Percentiles rank a stretch among this genome's conserved stretches.
These are phyloP conservation scores for Nemania bipapillata DNA, from an alignment of 2,329 filamentous ascomycete species.

Conservation along the genomic window DNA sequence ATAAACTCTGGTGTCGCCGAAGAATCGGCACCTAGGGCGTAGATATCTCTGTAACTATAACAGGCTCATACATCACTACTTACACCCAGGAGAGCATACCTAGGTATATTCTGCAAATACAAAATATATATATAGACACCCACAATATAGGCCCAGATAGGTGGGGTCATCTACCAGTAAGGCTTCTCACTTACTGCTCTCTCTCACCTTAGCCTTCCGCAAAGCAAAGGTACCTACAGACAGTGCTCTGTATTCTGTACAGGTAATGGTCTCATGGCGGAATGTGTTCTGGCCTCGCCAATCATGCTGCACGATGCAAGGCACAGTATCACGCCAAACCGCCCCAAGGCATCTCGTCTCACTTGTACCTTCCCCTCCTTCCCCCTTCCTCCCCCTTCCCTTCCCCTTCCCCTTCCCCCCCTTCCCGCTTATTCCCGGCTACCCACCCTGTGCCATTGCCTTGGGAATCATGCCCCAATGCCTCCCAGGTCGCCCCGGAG, in stretches of 20 bases:
- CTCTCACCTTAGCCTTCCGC: slow-evolving; percentile 1
- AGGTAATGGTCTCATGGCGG: slow-evolving; percentile 19
- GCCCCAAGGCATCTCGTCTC: slow-evolving; percentile 36
- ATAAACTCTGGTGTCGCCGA: too few relatives aligned
- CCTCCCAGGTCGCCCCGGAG: slow-evolving; percentile 8
- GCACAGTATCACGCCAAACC: slow-evolving; percentile 36
- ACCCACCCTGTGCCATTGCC: slow-evolving; percentile 3
- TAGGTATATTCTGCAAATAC: too few relatives aligned
- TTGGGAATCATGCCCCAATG: background rate
- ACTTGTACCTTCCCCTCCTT: slow-evolving; percentile 23
- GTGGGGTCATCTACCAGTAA: background rate
- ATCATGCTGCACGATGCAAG: slow-evolving; percentile 41
- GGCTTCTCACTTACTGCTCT: background rate
- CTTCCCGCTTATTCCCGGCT: slow-evolving; percentile 29
- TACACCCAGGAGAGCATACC: too few relatives aligned
- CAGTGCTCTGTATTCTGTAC: too few relatives aligned
- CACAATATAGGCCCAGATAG: background rate
- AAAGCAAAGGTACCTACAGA: background rate
- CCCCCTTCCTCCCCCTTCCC: slow-evolving; percentile 26
- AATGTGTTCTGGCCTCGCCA: slow-evolving; percentile 30
- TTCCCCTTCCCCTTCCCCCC: slow-evolving; percentile 27
- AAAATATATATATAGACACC: too few relatives aligned
- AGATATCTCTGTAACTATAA: too few relatives aligned
- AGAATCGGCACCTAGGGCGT: too few relatives aligned
- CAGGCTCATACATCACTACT: too few relatives aligned